Base-by-base conservation (phyloP, 305 asterid genomes). In the Fraxinus angustifolia region DNA sequence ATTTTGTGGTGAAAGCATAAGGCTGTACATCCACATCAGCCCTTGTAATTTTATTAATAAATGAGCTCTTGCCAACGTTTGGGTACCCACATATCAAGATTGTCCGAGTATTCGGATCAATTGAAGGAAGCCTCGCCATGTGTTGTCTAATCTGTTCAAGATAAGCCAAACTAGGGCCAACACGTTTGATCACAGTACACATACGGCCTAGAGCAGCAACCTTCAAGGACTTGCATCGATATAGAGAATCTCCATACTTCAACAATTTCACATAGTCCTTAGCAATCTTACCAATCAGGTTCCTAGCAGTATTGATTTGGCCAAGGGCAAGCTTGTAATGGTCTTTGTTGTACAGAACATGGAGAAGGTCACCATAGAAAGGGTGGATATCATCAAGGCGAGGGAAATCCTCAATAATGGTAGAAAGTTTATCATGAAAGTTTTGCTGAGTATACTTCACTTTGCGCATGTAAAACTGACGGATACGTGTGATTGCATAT, bases 1-100 rank as follows among this genome's bases (percentile, higher is more conserved):
- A 95, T 90, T 95, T 95, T 0, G 99, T 95, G 33, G 99, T 93
- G 91, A 95, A 95, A 80, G 99, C 99, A 87, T 95, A 95, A 4
- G 99, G 98, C 30, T 93, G 99, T 3, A 93, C 99, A 82, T 95
- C 99, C 56, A 95, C 99, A 84, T 95, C 99, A 4, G 98, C 99
- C 84, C 98, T 88, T 0, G 99, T 93, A 75, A 95, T 95, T 84
- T 93, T 93, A 88, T 95, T 95, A 75, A 95, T 92, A 86, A 95
- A 95, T 2, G 99, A 95, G 73, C 99, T 95, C 92, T 95, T 95
- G 14, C 99, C 99, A 72, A 95, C 99, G 89, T 95, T 95, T 1
- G 99, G 99, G 75, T 95, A 95, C 80, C 99, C 99, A 88, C 99
- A 95, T 65, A 95, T 95, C 93, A 95, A 86, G 86, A 95, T 86